A percentile compares a stretch with the other conserved stretches of the same genome.
Conservation (phyloP, 1,284 basidiomycete genomes). For the Prillingera fragicola region DNA sequence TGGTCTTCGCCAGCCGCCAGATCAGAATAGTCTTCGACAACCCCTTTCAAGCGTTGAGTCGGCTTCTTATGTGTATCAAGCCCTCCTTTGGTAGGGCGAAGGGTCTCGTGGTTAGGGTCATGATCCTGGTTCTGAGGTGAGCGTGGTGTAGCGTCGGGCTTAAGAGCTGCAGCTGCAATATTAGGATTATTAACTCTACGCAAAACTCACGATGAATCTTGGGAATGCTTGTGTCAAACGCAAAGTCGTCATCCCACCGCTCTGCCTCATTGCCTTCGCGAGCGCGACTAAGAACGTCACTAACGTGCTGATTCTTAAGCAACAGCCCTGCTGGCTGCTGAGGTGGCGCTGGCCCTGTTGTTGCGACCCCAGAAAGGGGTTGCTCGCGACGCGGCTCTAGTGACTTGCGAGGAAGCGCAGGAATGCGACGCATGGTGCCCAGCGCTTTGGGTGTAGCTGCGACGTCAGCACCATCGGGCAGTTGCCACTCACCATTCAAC, state of each 20-base stretch:
- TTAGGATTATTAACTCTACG: too few relatives aligned
- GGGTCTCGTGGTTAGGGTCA: slow-evolving; percentile 33
- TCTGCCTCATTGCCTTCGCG: slow-evolving; percentile 27
- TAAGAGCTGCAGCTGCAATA: neutral
- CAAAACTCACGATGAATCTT: slow-evolving; percentile 23
- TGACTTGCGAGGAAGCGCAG: slow-evolving; percentile 4
- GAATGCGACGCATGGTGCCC: slow-evolving; percentile 25
- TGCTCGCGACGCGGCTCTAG: slow-evolving; percentile 1
- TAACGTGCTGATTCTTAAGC: slow-evolving; percentile 60
- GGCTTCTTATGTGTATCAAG: slow-evolving; percentile 4
- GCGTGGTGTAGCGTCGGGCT: slow-evolving; percentile 4
- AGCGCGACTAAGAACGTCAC: slow-evolving; percentile 52
- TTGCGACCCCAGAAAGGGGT: neutral
- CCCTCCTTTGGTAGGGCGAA: slow-evolving; percentile 21
- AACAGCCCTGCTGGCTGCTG: slow-evolving; percentile 21
- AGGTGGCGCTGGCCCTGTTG: neutral
- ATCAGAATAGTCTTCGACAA: slow-evolving; percentile 79
- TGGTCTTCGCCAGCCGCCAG: slow-evolving; percentile 73
- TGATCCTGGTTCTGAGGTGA: slow-evolving; percentile 10
- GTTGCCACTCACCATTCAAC: slow-evolving; percentile 65
- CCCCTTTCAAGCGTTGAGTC: neutral
- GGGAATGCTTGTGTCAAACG: slow-evolving; percentile 64
- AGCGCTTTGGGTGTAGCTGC: slow-evolving; percentile 50
- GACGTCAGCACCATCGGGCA: slow-evolving; percentile 8
- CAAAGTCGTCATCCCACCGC: slow-evolving; percentile 88